These are phyloP conservation scores for Hygrophoropsis aurantiaca DNA, from an alignment of 768 basidiomycete genomes.

Conservation along the genomic window DNA sequence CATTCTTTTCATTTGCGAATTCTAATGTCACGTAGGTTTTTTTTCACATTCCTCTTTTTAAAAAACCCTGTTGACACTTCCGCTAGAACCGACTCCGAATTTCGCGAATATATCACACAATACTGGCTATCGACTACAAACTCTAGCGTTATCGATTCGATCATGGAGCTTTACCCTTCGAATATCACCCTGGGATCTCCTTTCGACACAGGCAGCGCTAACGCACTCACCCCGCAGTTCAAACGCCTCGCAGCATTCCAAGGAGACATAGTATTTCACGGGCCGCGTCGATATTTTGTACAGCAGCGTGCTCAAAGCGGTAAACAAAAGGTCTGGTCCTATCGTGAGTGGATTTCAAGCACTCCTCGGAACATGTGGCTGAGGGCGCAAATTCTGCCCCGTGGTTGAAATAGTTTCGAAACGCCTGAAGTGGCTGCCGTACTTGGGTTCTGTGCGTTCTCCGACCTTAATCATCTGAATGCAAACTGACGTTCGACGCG, in stretches of 20 bases:
- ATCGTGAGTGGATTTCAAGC: background rate
- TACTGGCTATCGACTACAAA: slow-evolving; percentile 17
- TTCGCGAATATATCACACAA: slow-evolving; percentile 12
- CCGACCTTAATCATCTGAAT: too few species aligned
- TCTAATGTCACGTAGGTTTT: slow-evolving; percentile 27
- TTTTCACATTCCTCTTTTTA: background rate
- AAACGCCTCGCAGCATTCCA: slow-evolving; percentile 49
- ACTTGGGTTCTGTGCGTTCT: slow-evolving; percentile 3
- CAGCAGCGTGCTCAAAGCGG: slow-evolving; percentile 32
- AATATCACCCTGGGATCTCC: slow-evolving; percentile 48
- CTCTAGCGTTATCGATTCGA: too few species aligned
- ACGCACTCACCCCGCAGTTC: slow-evolving; percentile 45
- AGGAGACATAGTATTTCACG: slow-evolving; percentile 52
- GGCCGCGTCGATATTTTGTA: slow-evolving; percentile 46
- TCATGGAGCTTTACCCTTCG: slow-evolving; percentile 29
- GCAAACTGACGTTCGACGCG: too few species aligned
- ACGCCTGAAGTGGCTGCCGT: background rate
- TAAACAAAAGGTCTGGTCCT: slow-evolving; percentile 38
- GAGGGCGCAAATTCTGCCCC: too few species aligned
- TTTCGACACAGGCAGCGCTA: slow-evolving; percentile 44
- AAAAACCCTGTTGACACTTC: background rate
- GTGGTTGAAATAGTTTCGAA: slow-evolving; percentile 3
- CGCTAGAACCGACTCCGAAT: slow-evolving; percentile 20
- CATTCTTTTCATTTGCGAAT: slow-evolving; percentile 30
- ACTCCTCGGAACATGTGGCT: too few species aligned